Evolutionary conservation across 441 rosid genomes (phyloP), one percentile per base, ranked within the genome.

Genomic region (Croton laevigatus): DNA sequence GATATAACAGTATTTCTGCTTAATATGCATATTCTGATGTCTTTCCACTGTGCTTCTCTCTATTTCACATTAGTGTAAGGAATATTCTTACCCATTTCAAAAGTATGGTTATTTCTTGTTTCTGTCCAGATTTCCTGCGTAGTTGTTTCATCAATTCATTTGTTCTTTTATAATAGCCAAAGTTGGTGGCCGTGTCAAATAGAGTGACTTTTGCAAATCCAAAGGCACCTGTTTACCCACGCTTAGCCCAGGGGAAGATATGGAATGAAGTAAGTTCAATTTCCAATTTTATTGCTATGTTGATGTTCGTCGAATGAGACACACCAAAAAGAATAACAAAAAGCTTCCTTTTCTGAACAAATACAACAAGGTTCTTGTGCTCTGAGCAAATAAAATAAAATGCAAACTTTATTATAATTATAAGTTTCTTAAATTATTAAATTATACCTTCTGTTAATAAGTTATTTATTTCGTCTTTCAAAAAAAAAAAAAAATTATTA

Each of bases 221-320:
- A 46, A 90, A 88, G 8, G 96, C 90, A 36, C 96, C 94, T 20
- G 85, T 90, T 74, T 85, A 92, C 64, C 96, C 93, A 8, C 89
- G 96, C 22, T 75, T 92, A 45, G 97, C 96, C 2, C 91, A 87
- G 72, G 94, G 97, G 48, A 86, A 87, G 80, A 79, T 69, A 73
- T 90, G 97, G 96, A 82, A 90, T 81, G 94, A 88, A 83, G 97
- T 92, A 88, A 82, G 89, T 63, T 38, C 34, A 51, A 45, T 27
- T 45, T 71, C 42, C 23, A 46, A n/a, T 42, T 66, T 22, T 62
- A 19, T 49, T 73, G 10, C 3, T 38, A 10, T 40, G 6, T 66
- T 23, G 8, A 59, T 62, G 68, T 48, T 70, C 54, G 12, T 38
- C 17, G 10, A 1, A 27, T 27, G 19, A 37, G 44, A 38, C 68